These are phyloP conservation scores for Monsonia emarginata DNA, from an alignment of 441 rosid species.

Conservation along the genomic window DNA sequence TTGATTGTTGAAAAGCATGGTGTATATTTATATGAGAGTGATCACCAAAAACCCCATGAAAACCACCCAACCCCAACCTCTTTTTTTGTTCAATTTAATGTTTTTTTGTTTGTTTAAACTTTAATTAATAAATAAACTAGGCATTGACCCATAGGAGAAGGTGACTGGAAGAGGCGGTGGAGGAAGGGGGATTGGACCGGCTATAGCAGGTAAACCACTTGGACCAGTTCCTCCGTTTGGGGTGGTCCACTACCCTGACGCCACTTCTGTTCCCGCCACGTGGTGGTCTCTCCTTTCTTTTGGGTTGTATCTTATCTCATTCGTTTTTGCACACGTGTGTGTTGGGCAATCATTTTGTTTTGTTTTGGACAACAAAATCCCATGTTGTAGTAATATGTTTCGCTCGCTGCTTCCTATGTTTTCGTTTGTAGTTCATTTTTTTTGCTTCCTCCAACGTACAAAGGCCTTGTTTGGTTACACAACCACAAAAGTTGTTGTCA, in stretches of 20 bases:
- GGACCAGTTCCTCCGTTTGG: conserved; percentile 32
- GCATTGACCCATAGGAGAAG: neutral
- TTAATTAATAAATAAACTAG: conserved; percentile 6
- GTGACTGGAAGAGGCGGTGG: conserved; percentile 23
- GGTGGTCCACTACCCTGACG: conserved; percentile 24
- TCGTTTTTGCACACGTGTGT: conserved; percentile 1
- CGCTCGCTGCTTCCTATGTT: neutral
- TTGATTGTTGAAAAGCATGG: conserved; percentile 12
- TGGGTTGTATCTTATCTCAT: conserved; percentile 25
- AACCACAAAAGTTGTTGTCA: too few relatives aligned
- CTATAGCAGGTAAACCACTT: conserved; percentile 22
- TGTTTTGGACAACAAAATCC: conserved; percentile 2
- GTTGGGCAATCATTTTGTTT: neutral
- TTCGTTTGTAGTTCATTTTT: neutral
- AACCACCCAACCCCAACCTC: conserved; percentile 19
- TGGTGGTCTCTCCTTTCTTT: conserved; percentile 23
- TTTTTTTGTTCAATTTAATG: neutral
- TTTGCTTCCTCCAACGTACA: neutral
- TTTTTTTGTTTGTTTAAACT: conserved; percentile 15
- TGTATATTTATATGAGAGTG: conserved; percentile 21
- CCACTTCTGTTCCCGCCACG: conserved; percentile 23
- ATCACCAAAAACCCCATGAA: conserved; percentile 33
- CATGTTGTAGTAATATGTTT: too few relatives aligned
- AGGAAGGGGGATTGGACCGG: conserved; percentile 18
- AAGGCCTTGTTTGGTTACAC: too few relatives aligned